Percentiles rank a stretch among this genome's conserved stretches.
Conservation (phyloP, 441 rosid genomes). For the Erysimum cheiri region DNA sequence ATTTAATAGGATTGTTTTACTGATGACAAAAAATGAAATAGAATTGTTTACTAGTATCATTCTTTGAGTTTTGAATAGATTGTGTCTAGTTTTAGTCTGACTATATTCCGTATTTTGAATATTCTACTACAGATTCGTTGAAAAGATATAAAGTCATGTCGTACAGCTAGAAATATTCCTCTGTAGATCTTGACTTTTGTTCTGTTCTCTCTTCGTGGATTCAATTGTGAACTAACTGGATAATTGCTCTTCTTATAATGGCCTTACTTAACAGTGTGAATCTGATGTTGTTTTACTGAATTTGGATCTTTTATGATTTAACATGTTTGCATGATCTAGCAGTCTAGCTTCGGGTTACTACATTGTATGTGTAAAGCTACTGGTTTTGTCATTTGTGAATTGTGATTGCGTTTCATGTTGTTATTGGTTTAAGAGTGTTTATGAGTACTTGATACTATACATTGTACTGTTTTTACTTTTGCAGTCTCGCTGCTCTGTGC, state of each 20-base stretch:
- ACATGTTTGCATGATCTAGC: not conserved
- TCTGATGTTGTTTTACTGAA: constrained; percentile 12
- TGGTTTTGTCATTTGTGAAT: too few relatives aligned
- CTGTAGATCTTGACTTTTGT: constrained; percentile 18
- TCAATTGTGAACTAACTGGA: too few relatives aligned
- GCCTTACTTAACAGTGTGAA: not conserved
- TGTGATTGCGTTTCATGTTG: constrained; percentile 3
- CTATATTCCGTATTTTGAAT: constrained; percentile 11
- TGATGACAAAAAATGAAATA: too few relatives aligned
- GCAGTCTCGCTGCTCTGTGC: constrained; percentile 84
- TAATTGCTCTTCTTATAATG: not conserved
- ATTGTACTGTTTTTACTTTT: not conserved
- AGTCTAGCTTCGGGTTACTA: not conserved
- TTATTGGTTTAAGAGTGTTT: not conserved
- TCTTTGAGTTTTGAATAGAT: too few relatives aligned
- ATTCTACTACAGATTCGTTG: constrained; percentile 7
- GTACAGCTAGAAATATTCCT: constrained; percentile 16
- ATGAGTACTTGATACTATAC: not conserved
- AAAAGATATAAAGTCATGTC: not conserved
- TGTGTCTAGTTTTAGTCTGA: not conserved
- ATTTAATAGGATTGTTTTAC: too few relatives aligned
- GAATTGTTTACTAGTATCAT: too few relatives aligned
- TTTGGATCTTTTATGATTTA: not conserved
- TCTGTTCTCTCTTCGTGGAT: too few relatives aligned
- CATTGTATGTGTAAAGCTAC: not conserved